These are phyloP conservation scores for Chaetoceros tenuissimus DNA, from an alignment of 108 stramenopile species.

Conservation along the genomic window DNA sequence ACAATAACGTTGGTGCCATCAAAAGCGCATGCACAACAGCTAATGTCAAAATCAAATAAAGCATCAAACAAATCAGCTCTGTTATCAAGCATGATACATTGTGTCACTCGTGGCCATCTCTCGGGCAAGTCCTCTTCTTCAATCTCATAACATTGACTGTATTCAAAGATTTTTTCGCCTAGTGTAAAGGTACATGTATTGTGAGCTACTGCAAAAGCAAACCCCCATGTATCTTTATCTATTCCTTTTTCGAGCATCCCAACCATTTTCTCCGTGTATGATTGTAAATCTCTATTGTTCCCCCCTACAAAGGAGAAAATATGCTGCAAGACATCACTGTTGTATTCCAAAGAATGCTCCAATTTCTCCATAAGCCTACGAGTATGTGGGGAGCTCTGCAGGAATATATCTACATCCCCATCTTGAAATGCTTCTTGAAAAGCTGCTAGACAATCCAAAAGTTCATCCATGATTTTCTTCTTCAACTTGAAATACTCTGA, in stretches of 20 bases:
- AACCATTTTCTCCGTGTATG: neutral
- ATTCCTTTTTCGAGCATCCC: neutral
- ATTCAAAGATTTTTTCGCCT: neutral
- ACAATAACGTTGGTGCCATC: conserved; percentile 6
- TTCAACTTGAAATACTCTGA: no score
- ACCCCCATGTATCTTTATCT: neutral
- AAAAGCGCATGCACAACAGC: conserved; percentile 4
- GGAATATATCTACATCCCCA: conserved; percentile 9
- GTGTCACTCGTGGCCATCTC: conserved; percentile 9
- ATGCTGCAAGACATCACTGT: neutral
- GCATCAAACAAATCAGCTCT: conserved; percentile 7
- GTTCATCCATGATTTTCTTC: no score
- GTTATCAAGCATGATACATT: conserved; percentile 10
- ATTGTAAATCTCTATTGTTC: no score
- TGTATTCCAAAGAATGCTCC: neutral
- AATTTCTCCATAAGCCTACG: neutral
- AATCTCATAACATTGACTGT: neutral
- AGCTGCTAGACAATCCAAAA: no score
- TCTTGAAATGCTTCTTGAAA: no score
- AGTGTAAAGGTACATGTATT: neutral
- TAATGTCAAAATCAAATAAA: conserved; percentile 10
- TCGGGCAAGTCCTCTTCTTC: no score
- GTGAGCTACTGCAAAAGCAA: neutral
- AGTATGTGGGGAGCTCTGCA: conserved; percentile 7
- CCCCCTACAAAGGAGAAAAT: no score